Conservation (phyloP, 768 basidiomycete genomes). For the Postia placenta region DNA sequence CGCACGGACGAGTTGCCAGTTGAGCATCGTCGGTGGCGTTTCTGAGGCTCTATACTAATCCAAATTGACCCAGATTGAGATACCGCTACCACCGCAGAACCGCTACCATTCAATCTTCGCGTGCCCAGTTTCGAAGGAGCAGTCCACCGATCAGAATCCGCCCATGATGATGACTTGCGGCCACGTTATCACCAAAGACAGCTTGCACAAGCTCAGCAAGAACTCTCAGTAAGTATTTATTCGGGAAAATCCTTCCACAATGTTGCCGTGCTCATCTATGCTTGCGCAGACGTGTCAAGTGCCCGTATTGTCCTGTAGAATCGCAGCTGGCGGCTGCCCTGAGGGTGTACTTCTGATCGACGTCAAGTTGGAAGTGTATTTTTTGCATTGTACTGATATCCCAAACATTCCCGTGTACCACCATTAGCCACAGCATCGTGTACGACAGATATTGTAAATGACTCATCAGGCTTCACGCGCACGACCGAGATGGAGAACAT, state of each 20-base stretch:
- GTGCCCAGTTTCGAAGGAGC: constrained; percentile 97
- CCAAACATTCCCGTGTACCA: not conserved
- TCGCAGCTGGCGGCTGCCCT: constrained; percentile 50
- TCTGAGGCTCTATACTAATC: not conserved
- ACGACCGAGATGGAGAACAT: too few relatives aligned
- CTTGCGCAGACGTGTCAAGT: constrained; percentile 75
- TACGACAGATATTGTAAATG: not conserved
- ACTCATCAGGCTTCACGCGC: not conserved
- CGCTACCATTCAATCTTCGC: constrained; percentile 96
- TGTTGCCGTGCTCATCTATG: not conserved
- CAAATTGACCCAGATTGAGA: constrained; percentile 68
- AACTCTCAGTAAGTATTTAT: too few relatives aligned
- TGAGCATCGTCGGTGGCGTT: constrained; percentile 19
- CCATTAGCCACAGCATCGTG: not conserved
- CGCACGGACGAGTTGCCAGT: constrained; percentile 88
- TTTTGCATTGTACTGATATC: constrained; percentile 4
- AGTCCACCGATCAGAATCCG: constrained; percentile 87
- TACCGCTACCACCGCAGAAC: constrained; percentile 79
- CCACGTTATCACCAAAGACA: constrained; percentile 92
- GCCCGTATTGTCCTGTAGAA: constrained; percentile 92
- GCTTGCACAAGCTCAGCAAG: constrained; percentile 84
- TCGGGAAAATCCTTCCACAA: too few relatives aligned
- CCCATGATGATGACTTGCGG: constrained; percentile 98
- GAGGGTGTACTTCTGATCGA: constrained; percentile 54
- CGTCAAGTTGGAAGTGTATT: constrained; percentile 9